phyloP scores from a whole-genome alignment of 495 filamentous ascomycete species.

The Cercophora scortea region DNA sequence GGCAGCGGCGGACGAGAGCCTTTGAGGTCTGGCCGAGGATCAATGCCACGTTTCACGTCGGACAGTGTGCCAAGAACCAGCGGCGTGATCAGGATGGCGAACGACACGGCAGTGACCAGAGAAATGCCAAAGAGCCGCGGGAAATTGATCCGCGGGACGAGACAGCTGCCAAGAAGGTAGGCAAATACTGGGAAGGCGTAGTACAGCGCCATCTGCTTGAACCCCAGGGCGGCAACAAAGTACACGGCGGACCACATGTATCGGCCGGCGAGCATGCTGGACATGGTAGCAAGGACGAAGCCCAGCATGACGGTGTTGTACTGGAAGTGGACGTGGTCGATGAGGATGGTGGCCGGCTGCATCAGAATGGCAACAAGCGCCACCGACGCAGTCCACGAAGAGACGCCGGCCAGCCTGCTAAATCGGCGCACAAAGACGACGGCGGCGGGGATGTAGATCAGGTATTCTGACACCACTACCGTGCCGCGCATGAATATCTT shows the following conservation, averaged over 20 bases:
- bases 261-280: conserved; percentile 76
- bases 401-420: conserved; percentile 60
- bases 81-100: conserved; percentile 66
- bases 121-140: conserved; percentile 67
- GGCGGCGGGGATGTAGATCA: conserved; percentile 78
- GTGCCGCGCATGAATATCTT: conserved; percentile 96
- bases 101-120: conserved; percentile 60
- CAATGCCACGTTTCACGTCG: conserved; percentile 48
- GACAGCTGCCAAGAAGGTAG: conserved; percentile 78
- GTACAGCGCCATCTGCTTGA: conserved; percentile 98
- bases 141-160: conserved; percentile 65
- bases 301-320: conserved; percentile 99
- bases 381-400: conserved; percentile 69
- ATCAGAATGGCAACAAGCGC: conserved; percentile 85
- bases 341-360: conserved; percentile 84
- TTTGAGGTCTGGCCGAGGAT: conserved; percentile 39
- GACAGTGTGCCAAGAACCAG: conserved; percentile 58
- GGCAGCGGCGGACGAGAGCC: conserved; percentile 48
- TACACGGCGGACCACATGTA: conserved; percentile 84
- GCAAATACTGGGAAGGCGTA: conserved; percentile 90
- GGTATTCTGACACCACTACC: conserved; percentile 80
- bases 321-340: conserved; percentile 98
- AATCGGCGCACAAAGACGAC: conserved; percentile 76
- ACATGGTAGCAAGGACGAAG: conserved; percentile 74
- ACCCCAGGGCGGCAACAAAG: conserved; percentile 87